A percentile compares a stretch with the other conserved stretches of the same genome.
Conservation (phyloP, 2,329 filamentous ascomycete species). For the Alternaria sp. region DNA sequence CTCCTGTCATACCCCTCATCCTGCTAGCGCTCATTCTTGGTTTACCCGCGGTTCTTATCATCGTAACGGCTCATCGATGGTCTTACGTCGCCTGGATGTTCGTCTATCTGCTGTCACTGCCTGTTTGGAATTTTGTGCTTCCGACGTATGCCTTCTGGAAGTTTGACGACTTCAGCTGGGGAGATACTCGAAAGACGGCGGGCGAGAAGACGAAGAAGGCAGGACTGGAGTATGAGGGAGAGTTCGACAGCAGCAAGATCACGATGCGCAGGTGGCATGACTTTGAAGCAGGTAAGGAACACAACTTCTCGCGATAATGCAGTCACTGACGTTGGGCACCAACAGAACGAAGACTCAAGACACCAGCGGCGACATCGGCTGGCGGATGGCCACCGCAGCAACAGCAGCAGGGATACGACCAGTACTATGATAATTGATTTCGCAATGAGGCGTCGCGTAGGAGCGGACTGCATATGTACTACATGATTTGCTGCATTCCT, state of each 20-base stretch:
- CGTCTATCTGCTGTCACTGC: conserved; percentile 90
- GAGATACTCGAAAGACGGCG: conserved; percentile 93
- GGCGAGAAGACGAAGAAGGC: conserved; percentile 89
- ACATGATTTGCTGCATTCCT: conserved; percentile 39
- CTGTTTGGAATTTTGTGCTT: conserved; percentile 96
- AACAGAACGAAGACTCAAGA: conserved; percentile 53
- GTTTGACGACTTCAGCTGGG: conserved; percentile 99
- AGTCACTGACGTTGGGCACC: conserved; percentile 33
- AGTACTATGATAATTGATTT: conserved; percentile 49
- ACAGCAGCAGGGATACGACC: conserved; percentile 47
- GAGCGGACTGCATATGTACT: conserved; percentile 31
- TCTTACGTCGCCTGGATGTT: conserved; percentile 96
- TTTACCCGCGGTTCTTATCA: conserved; percentile 87
- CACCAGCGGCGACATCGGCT: conserved; percentile 43
- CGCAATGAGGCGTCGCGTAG: conserved; percentile 38
- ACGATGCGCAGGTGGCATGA: conserved; percentile 98
- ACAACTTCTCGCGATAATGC: conserved; percentile 19
- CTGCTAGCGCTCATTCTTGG: conserved; percentile 90
- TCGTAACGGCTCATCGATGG: conserved; percentile 90
- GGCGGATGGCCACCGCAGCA: conserved; percentile 42
- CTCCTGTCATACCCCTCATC: conserved; percentile 88
- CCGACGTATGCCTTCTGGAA: conserved; percentile 98
- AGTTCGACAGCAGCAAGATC: conserved; percentile 98
- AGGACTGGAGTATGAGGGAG: conserved; percentile 86
- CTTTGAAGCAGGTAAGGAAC: conserved; percentile 75